These are phyloP conservation scores for Aureobasidium sp. DNA, from an alignment of 2,329 filamentous ascomycete genomes.

Conservation along the genomic window DNA sequence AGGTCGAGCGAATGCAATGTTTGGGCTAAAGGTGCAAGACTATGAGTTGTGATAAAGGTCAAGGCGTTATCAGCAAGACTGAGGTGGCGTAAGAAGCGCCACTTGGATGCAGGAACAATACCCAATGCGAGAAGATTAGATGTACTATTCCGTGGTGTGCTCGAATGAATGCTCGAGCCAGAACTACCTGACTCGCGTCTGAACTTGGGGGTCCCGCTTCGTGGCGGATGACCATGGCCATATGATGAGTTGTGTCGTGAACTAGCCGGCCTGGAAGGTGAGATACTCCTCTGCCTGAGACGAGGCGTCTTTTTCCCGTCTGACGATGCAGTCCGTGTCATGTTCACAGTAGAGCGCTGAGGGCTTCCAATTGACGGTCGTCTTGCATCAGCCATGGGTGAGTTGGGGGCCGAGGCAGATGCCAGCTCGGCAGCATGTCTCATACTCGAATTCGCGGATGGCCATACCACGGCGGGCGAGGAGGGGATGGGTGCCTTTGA, in stretches of 20 bases:
- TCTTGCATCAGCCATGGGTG: conserved; percentile 46
- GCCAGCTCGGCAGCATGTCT: conserved; percentile 57
- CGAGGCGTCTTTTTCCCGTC: conserved; percentile 31
- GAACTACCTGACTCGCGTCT: conserved; percentile 90
- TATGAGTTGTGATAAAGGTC: conserved; percentile 67
- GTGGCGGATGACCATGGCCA: conserved; percentile 57
- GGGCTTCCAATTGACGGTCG: conserved; percentile 45
- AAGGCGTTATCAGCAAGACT: conserved; percentile 88
- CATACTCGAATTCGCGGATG: conserved; percentile 53
- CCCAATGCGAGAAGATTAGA: conserved; percentile 68
- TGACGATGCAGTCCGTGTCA: conserved; percentile 54
- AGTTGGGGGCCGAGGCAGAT: conserved; percentile 63
- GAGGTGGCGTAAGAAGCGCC: conserved; percentile 88
- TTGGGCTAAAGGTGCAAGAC: conserved; percentile 74
- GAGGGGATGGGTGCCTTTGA: conserved; percentile 65
- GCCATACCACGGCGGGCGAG: conserved; percentile 69
- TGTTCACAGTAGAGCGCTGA: conserved; percentile 31
- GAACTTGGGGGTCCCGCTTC: conserved; percentile 64
- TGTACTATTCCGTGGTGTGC: conserved; percentile 57
- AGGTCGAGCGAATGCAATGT: conserved; percentile 88
- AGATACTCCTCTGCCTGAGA: conserved; percentile 63
- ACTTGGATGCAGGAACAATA: conserved; percentile 76
- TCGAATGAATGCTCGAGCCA: conserved; percentile 62
- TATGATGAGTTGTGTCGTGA: conserved; percentile 63
- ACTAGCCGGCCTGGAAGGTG: conserved; percentile 68